These are phyloP conservation scores for Neurospora sp. DNA, from an alignment of 495 filamentous ascomycete genomes.

Conservation along the genomic window DNA sequence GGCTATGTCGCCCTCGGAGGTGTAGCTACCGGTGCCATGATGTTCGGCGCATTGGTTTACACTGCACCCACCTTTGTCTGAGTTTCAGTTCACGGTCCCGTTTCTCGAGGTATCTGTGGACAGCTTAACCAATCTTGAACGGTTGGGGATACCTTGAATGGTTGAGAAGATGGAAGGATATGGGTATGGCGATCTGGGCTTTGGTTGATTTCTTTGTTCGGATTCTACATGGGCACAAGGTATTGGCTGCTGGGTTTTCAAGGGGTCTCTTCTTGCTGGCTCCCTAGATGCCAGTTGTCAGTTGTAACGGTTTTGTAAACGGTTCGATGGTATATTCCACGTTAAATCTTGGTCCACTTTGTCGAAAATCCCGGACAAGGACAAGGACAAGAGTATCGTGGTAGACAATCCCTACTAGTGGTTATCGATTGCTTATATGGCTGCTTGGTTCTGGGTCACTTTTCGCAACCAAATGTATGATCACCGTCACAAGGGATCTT, in stretches of 20 bases:
- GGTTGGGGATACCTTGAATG: background rate
- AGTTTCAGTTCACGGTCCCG: background rate
- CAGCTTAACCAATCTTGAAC: too few relatives aligned
- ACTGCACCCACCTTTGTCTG: slow-evolving; percentile 30
- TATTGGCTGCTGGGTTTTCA: background rate
- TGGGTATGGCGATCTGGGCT: background rate
- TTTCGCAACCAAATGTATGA: background rate
- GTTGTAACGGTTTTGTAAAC: background rate
- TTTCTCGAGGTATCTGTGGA: too few relatives aligned
- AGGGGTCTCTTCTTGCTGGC: background rate
- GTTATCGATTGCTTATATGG: background rate
- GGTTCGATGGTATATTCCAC: background rate
- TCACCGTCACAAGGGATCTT: background rate
- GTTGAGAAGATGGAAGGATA: background rate
- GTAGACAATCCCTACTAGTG: background rate
- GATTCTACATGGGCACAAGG: background rate
- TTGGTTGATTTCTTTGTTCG: background rate
- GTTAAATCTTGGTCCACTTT: background rate
- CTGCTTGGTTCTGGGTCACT: background rate
- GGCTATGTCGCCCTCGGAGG: slow-evolving; percentile 33
- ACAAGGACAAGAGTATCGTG: background rate
- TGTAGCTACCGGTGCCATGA: slow-evolving; percentile 26
- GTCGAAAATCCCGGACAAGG: background rate
- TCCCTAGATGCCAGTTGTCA: background rate
- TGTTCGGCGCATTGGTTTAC: slow-evolving; percentile 29